Evolutionary conservation across 2,329 filamentous ascomycete species (phyloP).

Genomic region (Alternaria postmessia): DNA sequence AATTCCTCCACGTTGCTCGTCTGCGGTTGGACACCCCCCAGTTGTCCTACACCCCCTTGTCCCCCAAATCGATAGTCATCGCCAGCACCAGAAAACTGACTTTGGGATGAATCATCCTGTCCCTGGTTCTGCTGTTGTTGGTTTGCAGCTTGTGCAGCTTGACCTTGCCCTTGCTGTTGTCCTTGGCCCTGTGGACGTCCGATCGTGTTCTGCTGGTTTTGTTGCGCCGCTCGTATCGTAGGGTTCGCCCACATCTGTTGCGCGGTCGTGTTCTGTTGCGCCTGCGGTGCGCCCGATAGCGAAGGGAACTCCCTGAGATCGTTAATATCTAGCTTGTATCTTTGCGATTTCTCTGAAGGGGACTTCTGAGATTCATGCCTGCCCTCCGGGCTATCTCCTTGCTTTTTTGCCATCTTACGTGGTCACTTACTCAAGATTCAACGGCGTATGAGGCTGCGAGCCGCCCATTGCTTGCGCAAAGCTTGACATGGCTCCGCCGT

Average conservation of each 20-base stretch:
- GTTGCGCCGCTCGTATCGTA: constrained; percentile 62
- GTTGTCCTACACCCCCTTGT: constrained; percentile 62
- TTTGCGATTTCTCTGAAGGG: not conserved
- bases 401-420: constrained; percentile 13
- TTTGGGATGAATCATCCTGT: constrained; percentile 54
- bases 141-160: constrained; percentile 49
- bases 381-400: not conserved
- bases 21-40: constrained; percentile 61
- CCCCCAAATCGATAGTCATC: constrained; percentile 67
- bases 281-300: constrained; percentile 65
- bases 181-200: constrained; percentile 59
- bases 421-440: constrained; percentile 65
- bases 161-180: constrained; percentile 40
- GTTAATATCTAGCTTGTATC: constrained; percentile 32
- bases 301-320: constrained; percentile 67
- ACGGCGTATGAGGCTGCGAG: constrained; percentile 61
- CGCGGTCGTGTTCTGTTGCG: constrained; percentile 60
- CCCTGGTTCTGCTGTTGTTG: constrained; percentile 54
- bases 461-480: constrained; percentile 65
- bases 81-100: constrained; percentile 60
- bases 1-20: constrained; percentile 68
- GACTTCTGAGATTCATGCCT: not conserved
- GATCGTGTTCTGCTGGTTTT: constrained; percentile 62
- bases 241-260: constrained; percentile 67
- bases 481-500: constrained; percentile 59